phyloP scores from a whole-genome alignment of 2,329 filamentous ascomycete genomes.

The Aplosporella prunicola region DNA sequence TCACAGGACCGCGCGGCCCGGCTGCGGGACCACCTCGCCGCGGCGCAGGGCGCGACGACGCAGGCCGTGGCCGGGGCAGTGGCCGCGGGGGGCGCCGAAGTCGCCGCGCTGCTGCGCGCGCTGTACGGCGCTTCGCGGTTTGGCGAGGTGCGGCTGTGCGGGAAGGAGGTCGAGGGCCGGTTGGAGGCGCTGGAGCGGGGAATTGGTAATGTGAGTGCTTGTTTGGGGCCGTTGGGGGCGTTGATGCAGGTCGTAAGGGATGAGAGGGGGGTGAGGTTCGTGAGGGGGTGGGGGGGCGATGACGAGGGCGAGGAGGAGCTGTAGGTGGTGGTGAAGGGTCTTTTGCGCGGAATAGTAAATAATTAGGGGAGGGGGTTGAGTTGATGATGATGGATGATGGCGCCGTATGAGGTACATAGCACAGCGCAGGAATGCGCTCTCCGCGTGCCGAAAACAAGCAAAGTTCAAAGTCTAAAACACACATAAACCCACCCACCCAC shows the following conservation, averaged over 20 bases:
- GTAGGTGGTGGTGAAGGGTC: too few species aligned
- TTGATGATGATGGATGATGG: too few species aligned
- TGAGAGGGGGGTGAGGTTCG: constrained; percentile 8
- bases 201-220: constrained; percentile 28
- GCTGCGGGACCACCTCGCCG: constrained; percentile 24
- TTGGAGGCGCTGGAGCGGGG: constrained; percentile 28
- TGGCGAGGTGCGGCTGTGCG: constrained; percentile 18
- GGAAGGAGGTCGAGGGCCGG: constrained; percentile 20
- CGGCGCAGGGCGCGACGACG: constrained; percentile 23
- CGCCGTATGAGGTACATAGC: too few species aligned
- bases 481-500: too few species aligned
- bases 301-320: too few species aligned
- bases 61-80: constrained; percentile 27
- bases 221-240: constrained; percentile 28
- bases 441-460: too few species aligned
- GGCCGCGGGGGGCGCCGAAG: constrained; percentile 27
- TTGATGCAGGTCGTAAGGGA: constrained; percentile 17
- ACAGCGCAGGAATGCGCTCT: too few species aligned
- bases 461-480: too few species aligned
- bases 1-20: constrained; percentile 26
- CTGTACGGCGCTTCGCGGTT: constrained; percentile 30
- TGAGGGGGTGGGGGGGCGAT: constrained; percentile 8
- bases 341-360: too few species aligned
- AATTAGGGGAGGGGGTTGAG: too few species aligned
- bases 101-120: constrained; percentile 27